phyloP scores from a whole-genome alignment of 1,139 yeast species.

The Candida buenavistaensis region DNA sequence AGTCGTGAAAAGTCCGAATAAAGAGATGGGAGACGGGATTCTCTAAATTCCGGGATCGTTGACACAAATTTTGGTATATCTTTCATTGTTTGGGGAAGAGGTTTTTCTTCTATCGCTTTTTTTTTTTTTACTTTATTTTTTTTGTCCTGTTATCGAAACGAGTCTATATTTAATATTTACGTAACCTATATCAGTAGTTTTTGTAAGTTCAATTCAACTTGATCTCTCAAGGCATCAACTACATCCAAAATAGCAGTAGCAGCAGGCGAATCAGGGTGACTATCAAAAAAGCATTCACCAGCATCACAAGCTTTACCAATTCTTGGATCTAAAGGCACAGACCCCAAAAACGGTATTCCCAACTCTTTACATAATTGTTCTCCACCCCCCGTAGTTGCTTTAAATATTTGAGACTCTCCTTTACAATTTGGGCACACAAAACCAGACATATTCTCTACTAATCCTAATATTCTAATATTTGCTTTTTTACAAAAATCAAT shows the following conservation, averaged over 20 bases:
- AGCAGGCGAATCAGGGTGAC: constrained; percentile 91
- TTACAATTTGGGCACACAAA: constrained; percentile 95
- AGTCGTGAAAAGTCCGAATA: constrained; percentile 60
- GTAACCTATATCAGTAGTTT: constrained; percentile 15
- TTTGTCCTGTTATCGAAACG: too few species aligned
- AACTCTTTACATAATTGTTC: constrained; percentile 76
- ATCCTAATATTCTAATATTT: constrained; percentile 76
- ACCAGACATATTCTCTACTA: constrained; percentile 98
- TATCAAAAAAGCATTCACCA: constrained; percentile 85
- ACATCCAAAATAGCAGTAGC: constrained; percentile 83
- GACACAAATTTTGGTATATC: constrained; percentile 17
- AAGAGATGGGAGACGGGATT: constrained; percentile 57
- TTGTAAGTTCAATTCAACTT: constrained; percentile 30
- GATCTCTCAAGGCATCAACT: constrained; percentile 61
- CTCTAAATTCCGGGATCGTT: constrained; percentile 34
- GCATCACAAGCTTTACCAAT: constrained; percentile 86
- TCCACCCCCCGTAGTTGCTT: constrained; percentile 98
- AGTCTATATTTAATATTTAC: too few species aligned
- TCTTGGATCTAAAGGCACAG: constrained; percentile 94
- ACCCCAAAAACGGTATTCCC: constrained; percentile 76
- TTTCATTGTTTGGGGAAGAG: too few species aligned
- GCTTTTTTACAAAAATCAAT: constrained; percentile 94
- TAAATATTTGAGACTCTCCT: constrained; percentile 87
- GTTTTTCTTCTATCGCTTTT: too few species aligned
- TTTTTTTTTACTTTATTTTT: too few species aligned